These are phyloP conservation scores for Vicia faba DNA, from an alignment of 306 rosid genomes.

Conservation along the genomic window DNA sequence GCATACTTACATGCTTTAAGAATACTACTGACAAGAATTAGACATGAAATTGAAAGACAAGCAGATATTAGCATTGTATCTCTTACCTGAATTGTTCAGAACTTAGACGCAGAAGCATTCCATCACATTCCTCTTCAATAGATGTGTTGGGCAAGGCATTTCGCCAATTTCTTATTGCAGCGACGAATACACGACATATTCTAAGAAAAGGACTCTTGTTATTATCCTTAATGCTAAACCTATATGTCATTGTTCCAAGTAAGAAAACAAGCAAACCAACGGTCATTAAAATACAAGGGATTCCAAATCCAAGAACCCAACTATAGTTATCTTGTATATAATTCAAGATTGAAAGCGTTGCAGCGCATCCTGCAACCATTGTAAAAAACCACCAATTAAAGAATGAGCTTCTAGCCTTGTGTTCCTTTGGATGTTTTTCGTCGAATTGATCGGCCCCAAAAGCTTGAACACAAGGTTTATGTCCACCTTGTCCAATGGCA, in stretches of 20 bases:
- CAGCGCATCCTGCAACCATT: constrained; percentile 43
- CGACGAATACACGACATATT: constrained; percentile 47
- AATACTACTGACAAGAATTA: too few species aligned
- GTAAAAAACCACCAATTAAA: constrained; percentile 88
- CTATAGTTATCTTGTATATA: constrained; percentile 60
- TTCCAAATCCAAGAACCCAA: constrained; percentile 71
- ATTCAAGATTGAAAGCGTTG: constrained; percentile 41
- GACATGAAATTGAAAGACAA: too few species aligned
- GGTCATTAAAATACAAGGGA: constrained; percentile 56
- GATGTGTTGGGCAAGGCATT: not conserved
- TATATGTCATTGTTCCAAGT: constrained; percentile 58
- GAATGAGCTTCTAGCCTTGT: constrained; percentile 72
- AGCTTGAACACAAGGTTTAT: constrained; percentile 23
- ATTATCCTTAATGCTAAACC: constrained; percentile 38
- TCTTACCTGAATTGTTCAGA: constrained; percentile 20
- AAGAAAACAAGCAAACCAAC: constrained; percentile 54
- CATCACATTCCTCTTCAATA: constrained; percentile 34
- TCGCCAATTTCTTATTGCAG: constrained; percentile 43
- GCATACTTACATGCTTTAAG: too few species aligned
- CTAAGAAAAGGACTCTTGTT: constrained; percentile 50
- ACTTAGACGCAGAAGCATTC: not conserved
- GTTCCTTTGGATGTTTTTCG: constrained; percentile 56
- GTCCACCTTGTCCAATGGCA: constrained; percentile 22
- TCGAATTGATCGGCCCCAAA: constrained; percentile 52
- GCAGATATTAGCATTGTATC: not conserved